phyloP scores from a whole-genome alignment of 805 yeast genomes.

The Saccharomycopsis synnaedendra region DNA sequence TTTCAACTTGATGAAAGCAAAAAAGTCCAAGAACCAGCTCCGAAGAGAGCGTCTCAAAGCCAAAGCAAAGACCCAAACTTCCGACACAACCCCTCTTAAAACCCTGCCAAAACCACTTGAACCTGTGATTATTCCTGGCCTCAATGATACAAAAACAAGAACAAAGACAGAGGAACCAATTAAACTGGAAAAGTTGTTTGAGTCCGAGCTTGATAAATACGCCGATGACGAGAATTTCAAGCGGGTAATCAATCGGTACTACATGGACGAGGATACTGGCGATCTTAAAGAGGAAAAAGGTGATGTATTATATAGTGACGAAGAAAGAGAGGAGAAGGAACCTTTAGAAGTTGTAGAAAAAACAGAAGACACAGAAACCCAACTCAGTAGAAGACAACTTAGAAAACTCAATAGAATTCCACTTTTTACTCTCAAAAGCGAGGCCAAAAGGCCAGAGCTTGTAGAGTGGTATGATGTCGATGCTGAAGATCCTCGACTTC shows the following conservation, averaged over 20 bases:
- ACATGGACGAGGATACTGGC: conserved; percentile 18
- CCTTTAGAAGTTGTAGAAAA: conserved; percentile 1
- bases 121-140: neutral
- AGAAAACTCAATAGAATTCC: conserved; percentile 47
- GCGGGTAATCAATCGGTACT: conserved; percentile 27
- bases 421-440: conserved; percentile 54
- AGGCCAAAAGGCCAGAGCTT: conserved; percentile 50
- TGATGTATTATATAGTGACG: conserved; percentile 15
- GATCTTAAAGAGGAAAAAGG: conserved; percentile 15
- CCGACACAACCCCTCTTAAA: neutral
- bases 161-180: neutral
- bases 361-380: conserved; percentile 11
- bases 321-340: conserved; percentile 16
- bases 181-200: conserved; percentile 10
- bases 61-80: conserved; percentile 16
- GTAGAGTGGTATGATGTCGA: conserved; percentile 86
- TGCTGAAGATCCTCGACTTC: conserved; percentile 63
- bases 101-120: neutral
- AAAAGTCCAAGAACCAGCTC: conserved; percentile 41
- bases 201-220: conserved; percentile 19
- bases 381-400: conserved; percentile 37
- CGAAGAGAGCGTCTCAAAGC: conserved; percentile 36
- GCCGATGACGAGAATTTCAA: conserved; percentile 22
- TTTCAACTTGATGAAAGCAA: conserved; percentile 10
- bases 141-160: neutral